These are phyloP conservation scores for Botryotinia narcissicola DNA, from an alignment of 2,329 filamentous ascomycete species.

Conservation along the genomic window DNA sequence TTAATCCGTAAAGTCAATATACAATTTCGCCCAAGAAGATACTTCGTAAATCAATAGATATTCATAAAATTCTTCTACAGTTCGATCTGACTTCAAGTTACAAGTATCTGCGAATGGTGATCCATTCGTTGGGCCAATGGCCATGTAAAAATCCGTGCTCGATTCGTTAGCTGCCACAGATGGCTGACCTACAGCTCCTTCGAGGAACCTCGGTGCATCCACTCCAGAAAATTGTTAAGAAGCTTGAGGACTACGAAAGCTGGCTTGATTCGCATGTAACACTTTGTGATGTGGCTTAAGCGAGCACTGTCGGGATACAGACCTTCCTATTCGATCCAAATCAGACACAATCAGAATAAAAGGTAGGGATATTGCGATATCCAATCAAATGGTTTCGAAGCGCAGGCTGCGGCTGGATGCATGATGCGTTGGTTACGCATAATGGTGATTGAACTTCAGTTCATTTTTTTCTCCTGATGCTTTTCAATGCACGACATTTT, in stretches of 20 bases:
- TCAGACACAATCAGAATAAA: background rate
- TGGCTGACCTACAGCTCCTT: background rate
- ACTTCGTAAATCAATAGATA: no score
- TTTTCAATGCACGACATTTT: background rate
- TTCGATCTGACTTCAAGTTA: background rate
- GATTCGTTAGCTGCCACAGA: background rate
- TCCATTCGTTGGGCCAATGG: background rate
- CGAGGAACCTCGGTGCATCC: background rate
- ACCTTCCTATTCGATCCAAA: background rate
- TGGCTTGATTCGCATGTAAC: background rate
- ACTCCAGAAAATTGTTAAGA: background rate
- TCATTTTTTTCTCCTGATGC: background rate
- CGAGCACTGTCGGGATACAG: background rate
- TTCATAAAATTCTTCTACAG: background rate
- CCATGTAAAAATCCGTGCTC: background rate
- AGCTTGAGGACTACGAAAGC: background rate
- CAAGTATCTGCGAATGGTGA: background rate
- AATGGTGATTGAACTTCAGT: background rate
- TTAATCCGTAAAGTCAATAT: background rate
- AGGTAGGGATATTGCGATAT: background rate
- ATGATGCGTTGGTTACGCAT: background rate
- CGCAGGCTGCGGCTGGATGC: background rate
- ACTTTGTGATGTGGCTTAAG: background rate
- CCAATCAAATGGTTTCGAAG: background rate
- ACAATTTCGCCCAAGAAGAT: no score